Evolutionary conservation across 2,329 filamentous ascomycete species (phyloP).

Genomic region (Pyrenochaeta sp.): DNA sequence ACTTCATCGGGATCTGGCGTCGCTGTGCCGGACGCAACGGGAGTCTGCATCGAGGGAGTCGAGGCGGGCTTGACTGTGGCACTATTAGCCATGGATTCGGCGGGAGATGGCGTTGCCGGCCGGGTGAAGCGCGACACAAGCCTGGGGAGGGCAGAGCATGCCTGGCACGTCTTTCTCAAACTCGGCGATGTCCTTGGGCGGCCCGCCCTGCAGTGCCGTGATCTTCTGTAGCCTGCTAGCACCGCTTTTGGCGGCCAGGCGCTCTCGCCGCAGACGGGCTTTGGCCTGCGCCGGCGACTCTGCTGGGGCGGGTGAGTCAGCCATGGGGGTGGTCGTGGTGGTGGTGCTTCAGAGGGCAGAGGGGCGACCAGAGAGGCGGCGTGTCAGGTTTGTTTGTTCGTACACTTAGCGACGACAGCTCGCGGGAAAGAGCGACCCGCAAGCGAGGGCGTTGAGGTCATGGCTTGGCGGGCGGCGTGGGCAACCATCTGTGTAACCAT

Average conservation of each 20-base stretch:
- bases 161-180: slow-evolving; percentile 46
- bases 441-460: slow-evolving; percentile 22
- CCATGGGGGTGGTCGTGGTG: slow-evolving; percentile 24
- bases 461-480: slow-evolving; percentile 23
- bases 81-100: slow-evolving; percentile 28
- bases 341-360: too few species aligned
- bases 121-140: slow-evolving; percentile 5
- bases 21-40: slow-evolving; percentile 35
- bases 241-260: slow-evolving; percentile 78
- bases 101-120: too few species aligned
- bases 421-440: too few species aligned
- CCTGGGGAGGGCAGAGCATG: slow-evolving; percentile 23
- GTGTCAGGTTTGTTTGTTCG: too few species aligned
- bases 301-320: slow-evolving; percentile 28
- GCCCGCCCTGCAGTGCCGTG: slow-evolving; percentile 70
- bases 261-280: slow-evolving; percentile 78
- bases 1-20: slow-evolving; percentile 72
- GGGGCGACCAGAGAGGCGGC: too few species aligned
- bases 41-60: slow-evolving; percentile 21
- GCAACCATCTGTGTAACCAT: not conserved
- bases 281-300: slow-evolving; percentile 60
- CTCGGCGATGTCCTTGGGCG: slow-evolving; percentile 42
- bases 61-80: slow-evolving; percentile 30
- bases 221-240: slow-evolving; percentile 76
- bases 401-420: too few species aligned